These are phyloP conservation scores for Aspergillus melleus DNA, from an alignment of 2,329 filamentous ascomycete species.

Conservation along the genomic window DNA sequence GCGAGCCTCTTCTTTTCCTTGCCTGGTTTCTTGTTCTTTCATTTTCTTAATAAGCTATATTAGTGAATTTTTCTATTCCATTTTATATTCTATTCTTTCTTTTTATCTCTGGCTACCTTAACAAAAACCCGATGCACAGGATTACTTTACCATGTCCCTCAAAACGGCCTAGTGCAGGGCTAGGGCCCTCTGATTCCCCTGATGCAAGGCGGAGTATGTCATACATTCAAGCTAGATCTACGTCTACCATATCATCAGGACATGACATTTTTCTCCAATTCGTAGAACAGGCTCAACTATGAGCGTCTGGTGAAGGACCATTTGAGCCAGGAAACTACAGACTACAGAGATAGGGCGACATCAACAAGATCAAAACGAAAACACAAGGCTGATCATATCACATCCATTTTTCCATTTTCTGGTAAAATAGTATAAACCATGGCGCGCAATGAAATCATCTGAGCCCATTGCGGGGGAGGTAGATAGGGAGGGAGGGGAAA, in stretches of 20 bases:
- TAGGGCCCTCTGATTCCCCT: neutral
- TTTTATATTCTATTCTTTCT: no score
- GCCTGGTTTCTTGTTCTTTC: no score
- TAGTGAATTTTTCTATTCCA: no score
- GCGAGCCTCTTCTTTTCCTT: no score
- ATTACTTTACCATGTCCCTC: neutral
- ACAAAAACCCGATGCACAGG: no score
- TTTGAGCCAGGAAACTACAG: slow-evolving; percentile 12
- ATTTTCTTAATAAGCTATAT: no score
- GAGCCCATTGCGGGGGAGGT: slow-evolving; percentile 7
- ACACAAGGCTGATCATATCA: slow-evolving; percentile 22
- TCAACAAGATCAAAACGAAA: neutral
- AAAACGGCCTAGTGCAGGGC: neutral
- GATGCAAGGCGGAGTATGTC: neutral
- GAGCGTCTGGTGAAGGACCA: no score
- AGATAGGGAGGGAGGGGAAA: neutral
- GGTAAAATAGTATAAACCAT: slow-evolving; percentile 17
- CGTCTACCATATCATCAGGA: neutral
- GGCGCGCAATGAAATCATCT: slow-evolving; percentile 24
- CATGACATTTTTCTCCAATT: no score
- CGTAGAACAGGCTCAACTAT: no score
- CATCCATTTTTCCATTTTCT: slow-evolving; percentile 28
- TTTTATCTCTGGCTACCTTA: no score
- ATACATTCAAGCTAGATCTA: neutral
- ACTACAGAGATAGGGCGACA: slow-evolving; percentile 1